Conservation (phyloP, 2,329 filamentous ascomycete genomes). For the Reticulascus tulasneorum region DNA sequence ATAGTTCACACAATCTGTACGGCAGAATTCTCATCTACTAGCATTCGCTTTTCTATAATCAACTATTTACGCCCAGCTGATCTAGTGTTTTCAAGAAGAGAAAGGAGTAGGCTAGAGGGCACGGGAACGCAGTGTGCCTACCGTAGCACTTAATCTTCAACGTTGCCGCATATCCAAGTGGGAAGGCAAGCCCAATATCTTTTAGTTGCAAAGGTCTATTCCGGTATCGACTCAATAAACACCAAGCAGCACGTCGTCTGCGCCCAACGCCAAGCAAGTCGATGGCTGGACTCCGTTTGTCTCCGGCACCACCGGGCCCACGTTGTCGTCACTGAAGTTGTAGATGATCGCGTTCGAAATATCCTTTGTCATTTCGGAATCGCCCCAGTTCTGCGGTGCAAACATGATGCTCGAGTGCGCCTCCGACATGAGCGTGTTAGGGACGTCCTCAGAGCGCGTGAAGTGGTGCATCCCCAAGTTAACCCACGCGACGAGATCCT, state of each 20-base stretch:
- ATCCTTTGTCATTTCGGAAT: slow-evolving; percentile 10
- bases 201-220: too few relatives aligned
- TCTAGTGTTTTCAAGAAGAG: too few relatives aligned
- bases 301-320: slow-evolving; percentile 5
- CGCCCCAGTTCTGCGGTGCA: slow-evolving; percentile 32
- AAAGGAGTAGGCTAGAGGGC: too few relatives aligned
- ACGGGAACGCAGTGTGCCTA: too few relatives aligned
- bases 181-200: too few relatives aligned
- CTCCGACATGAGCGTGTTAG: slow-evolving; percentile 29
- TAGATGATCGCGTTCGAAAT: slow-evolving; percentile 15
- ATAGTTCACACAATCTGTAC: too few relatives aligned
- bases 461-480: slow-evolving; percentile 50
- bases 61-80: too few relatives aligned
- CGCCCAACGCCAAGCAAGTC: slow-evolving; percentile 7
- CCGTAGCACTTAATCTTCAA: too few relatives aligned
- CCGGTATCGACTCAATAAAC: too few relatives aligned
- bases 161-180: too few relatives aligned
- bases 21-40: too few relatives aligned
- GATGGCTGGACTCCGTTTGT: slow-evolving; percentile 14
- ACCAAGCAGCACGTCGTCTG: slow-evolving; percentile 11
- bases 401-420: slow-evolving; percentile 35
- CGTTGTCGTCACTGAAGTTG: slow-evolving; percentile 8
- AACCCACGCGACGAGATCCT: slow-evolving; percentile 42
- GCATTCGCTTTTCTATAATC: too few relatives aligned
- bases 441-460: slow-evolving; percentile 34